Conservation (phyloP, 2,329 filamentous ascomycete genomes). For the Fusarium floridanum region DNA sequence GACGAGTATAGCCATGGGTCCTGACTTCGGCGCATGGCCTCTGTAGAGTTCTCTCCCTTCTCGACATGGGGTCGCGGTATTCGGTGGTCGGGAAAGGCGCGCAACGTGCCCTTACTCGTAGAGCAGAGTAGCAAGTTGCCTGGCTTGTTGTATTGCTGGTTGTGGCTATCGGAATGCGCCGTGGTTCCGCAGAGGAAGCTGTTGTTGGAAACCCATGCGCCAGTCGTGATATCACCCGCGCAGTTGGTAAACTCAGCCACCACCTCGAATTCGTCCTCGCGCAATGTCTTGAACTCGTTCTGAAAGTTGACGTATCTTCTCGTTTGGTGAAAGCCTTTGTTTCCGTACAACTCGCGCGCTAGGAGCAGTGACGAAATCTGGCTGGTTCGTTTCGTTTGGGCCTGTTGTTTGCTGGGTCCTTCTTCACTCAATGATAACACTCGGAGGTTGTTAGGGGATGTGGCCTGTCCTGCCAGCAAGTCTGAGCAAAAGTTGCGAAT, state of each 20-base stretch:
- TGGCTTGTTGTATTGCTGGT: slow-evolving; percentile 75
- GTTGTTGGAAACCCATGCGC: slow-evolving; percentile 68
- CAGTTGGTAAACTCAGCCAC: slow-evolving; percentile 70
- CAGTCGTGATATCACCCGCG: slow-evolving; percentile 71
- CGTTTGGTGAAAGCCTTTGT: slow-evolving; percentile 57
- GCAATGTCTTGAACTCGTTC: slow-evolving; percentile 58
- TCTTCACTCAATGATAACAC: slow-evolving; percentile 46
- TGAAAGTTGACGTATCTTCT: slow-evolving; percentile 59
- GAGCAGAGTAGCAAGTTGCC: slow-evolving; percentile 72
- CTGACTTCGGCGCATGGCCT: slow-evolving; percentile 69
- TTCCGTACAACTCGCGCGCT: slow-evolving; percentile 63
- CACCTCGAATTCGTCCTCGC: slow-evolving; percentile 66
- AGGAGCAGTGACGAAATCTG: slow-evolving; percentile 59
- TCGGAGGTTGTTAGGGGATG: slow-evolving; percentile 17
- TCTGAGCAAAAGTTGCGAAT: slow-evolving; percentile 51
- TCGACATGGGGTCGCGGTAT: slow-evolving; percentile 66
- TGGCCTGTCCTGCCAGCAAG: slow-evolving; percentile 40
- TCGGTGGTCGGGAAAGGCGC: slow-evolving; percentile 68
- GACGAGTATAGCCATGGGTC: slow-evolving; percentile 75
- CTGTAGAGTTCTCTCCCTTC: slow-evolving; percentile 66
- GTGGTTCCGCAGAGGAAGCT: slow-evolving; percentile 73
- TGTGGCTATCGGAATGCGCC: slow-evolving; percentile 71
- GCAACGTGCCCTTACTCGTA: slow-evolving; percentile 57
- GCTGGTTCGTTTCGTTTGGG: slow-evolving; percentile 28
- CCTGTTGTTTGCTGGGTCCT: slow-evolving; percentile 18